Evolutionary conservation across 1,139 yeast genomes (phyloP).

Genomic region (Torulaspora globosa): DNA sequence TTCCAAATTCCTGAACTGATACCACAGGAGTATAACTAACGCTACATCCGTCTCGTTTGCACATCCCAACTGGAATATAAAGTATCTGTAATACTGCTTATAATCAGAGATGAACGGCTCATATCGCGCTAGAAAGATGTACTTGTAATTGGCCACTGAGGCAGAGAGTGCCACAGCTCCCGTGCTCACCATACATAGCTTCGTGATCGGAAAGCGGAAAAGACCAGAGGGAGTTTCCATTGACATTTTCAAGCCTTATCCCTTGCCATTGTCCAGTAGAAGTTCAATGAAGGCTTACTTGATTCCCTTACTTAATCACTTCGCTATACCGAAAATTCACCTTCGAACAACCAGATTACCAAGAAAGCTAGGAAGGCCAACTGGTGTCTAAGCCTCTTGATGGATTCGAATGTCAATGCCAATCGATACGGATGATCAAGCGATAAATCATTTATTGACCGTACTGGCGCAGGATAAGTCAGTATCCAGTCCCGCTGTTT

Average conservation of each 20-base stretch:
- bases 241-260: constrained; percentile 21
- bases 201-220: constrained; percentile 30
- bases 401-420: constrained; percentile 1
- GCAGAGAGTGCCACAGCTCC: constrained; percentile 30
- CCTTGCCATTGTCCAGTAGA: background rate
- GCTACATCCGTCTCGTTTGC: constrained; percentile 35
- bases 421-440: constrained; percentile 5
- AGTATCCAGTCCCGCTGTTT: constrained; percentile 7
- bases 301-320: background rate
- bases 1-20: constrained; percentile 32
- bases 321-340: background rate
- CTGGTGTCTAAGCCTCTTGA: background rate
- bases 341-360: background rate
- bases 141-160: constrained; percentile 30
- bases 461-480: constrained; percentile 3
- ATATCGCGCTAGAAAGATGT: constrained; percentile 28
- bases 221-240: constrained; percentile 33
- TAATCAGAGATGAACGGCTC: constrained; percentile 33
- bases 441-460: constrained; percentile 8
- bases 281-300: background rate
- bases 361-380: background rate
- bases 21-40: constrained; percentile 32
- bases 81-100: constrained; percentile 30
- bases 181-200: constrained; percentile 28
- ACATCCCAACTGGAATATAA: constrained; percentile 29